Conservation (phyloP, 139 green algal species). For the Deuterostichococcus epilithicus region DNA sequence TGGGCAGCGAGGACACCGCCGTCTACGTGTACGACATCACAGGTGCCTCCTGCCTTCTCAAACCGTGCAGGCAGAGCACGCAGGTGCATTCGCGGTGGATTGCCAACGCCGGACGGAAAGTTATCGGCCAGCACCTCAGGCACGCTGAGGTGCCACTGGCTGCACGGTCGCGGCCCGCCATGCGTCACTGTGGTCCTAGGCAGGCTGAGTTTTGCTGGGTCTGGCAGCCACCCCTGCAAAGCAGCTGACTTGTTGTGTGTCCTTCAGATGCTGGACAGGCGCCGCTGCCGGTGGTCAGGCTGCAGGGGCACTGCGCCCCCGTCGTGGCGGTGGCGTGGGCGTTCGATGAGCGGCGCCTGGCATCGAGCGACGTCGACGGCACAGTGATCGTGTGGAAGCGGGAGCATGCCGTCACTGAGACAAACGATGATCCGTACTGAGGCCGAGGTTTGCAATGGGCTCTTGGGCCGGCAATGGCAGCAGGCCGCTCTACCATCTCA, state of each 20-base stretch:
- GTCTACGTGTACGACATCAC: constrained; percentile 38
- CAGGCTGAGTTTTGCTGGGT: too few relatives aligned
- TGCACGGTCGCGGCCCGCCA: too few relatives aligned
- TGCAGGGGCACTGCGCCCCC: constrained; percentile 29
- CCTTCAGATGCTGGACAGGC: neutral
- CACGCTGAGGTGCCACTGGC: too few relatives aligned
- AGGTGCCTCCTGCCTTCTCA: neutral
- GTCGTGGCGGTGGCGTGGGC: constrained; percentile 29
- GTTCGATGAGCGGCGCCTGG: constrained; percentile 22
- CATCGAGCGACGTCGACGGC: constrained; percentile 27
- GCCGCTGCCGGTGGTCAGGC: neutral
- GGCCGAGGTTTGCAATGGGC: too few relatives aligned
- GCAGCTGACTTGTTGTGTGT: neutral
- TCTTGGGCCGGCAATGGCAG: too few relatives aligned
- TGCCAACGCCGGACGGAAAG: too few relatives aligned
- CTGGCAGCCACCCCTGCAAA: too few relatives aligned
- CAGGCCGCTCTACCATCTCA: too few relatives aligned
- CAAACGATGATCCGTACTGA: neutral
- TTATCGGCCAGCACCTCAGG: too few relatives aligned
- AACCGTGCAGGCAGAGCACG: too few relatives aligned
- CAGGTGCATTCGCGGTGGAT: too few relatives aligned
- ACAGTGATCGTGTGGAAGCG: constrained; percentile 31
- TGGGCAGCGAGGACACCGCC: constrained; percentile 27
- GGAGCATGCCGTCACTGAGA: neutral
- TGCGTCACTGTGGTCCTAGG: too few relatives aligned